Evolutionary conservation across 2,329 filamentous ascomycete species (phyloP), one percentile per base, ranked within the genome.

Genomic region (Penicillium sp.): DNA sequence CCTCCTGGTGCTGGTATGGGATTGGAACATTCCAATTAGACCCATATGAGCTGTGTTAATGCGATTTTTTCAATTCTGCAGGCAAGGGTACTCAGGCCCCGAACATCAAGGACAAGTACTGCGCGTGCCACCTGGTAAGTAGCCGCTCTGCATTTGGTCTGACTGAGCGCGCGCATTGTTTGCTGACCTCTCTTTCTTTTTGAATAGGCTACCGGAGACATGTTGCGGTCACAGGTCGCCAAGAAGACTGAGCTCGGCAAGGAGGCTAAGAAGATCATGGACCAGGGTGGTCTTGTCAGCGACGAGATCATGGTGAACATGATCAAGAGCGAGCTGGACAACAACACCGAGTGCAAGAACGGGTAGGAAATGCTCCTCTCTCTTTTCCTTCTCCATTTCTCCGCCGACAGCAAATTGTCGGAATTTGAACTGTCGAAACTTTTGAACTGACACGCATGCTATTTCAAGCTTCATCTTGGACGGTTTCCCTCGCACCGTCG

Each of bases 221-320:
- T 99, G 95, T 88, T 99, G 76, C 93, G 95, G 76, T 96, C 93
- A 70, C 95, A 99, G 82, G 95, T 99, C 76, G 91, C 94, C 69
- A 96, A 96, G 84, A 97, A 98, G 89, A 99, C 95, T 61, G 82
- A 91, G 63, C 88, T 99, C 68, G 95, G 95, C 72, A 88, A 91
- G 77, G 93, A 97, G 84, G 95, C 95, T 70, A 99, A 99, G 89
- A 98, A 98, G 89, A 99, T 99, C 81, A 99, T 99, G 95, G 95
- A 99, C 78, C 91, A 94, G 79, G 95, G 95, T 73, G 94, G 94
- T 71, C 88, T 99, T 62, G 95, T 99, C 79, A 96, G 93, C 80
- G 95, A 99, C 81, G 94, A 98, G 78, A 99, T 99, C 78, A 94
- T 99, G 87, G 91, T 99, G 80, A 93, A 94, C 81, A 99, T 99